Evolutionary conservation across 2,329 filamentous ascomycete species (phyloP).

Genomic region (Zopfia rhizophila): DNA sequence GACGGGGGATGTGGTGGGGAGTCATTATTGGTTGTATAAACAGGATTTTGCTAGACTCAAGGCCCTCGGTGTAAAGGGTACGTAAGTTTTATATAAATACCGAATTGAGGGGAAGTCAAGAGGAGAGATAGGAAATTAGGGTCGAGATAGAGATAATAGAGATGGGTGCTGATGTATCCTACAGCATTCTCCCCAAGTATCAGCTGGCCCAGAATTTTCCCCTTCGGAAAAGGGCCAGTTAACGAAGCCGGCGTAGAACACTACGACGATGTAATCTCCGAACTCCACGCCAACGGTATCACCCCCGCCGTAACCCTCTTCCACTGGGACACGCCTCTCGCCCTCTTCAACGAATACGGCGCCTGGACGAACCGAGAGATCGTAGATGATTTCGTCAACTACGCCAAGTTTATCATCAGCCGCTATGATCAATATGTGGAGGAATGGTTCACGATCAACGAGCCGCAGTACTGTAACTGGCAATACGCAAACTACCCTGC

Average conservation of each 20-base stretch:
- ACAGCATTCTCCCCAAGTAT: slow-evolving; percentile 48
- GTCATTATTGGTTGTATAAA: slow-evolving; percentile 57
- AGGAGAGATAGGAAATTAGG: too few relatives aligned
- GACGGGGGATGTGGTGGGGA: slow-evolving; percentile 54
- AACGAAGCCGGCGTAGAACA: slow-evolving; percentile 49
- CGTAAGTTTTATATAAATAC: too few relatives aligned
- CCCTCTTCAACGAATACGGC: slow-evolving; percentile 55
- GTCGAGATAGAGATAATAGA: too few relatives aligned
- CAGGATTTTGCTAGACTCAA: slow-evolving; percentile 54
- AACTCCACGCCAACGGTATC: slow-evolving; percentile 49
- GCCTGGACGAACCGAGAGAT: slow-evolving; percentile 53
- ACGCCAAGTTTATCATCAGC: slow-evolving; percentile 55
- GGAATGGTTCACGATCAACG: slow-evolving; percentile 55
- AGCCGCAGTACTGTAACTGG: slow-evolving; percentile 61
- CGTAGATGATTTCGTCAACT: slow-evolving; percentile 55
- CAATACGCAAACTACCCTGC: slow-evolving; percentile 58
- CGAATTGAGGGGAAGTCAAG: too few relatives aligned
- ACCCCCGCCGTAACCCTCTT: slow-evolving; percentile 52
- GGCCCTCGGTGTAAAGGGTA: slow-evolving; percentile 40
- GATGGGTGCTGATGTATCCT: slow-evolving; percentile 6
- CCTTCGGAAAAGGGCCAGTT: slow-evolving; percentile 50
- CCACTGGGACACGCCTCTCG: slow-evolving; percentile 57
- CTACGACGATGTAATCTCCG: slow-evolving; percentile 54
- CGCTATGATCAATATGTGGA: slow-evolving; percentile 54
- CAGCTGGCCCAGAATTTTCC: slow-evolving; percentile 53